Percentiles rank a stretch among this genome's conserved stretches.
Conservation (phyloP, 495 filamentous ascomycete species). For the Diplogelasinospora grovesii region DNA sequence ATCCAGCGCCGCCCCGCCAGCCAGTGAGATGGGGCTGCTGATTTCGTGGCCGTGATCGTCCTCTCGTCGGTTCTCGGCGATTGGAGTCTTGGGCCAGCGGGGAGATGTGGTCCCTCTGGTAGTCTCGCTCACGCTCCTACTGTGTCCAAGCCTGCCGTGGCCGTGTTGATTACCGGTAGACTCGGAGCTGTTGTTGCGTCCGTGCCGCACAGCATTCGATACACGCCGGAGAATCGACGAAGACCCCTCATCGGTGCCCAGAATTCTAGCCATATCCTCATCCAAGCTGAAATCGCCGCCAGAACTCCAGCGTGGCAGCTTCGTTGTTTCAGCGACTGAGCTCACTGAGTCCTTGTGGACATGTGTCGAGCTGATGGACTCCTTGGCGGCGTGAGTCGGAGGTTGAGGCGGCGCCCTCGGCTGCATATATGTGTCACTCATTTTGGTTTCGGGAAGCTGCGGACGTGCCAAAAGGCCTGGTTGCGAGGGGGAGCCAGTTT, state of each 20-base stretch:
- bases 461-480: slow-evolving; percentile 16
- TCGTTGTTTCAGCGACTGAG: slow-evolving; percentile 36
- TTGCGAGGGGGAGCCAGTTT: background rate
- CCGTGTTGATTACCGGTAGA: slow-evolving; percentile 35
- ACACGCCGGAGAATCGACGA: slow-evolving; percentile 78
- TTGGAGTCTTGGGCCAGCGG: slow-evolving; percentile 67
- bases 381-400: slow-evolving; percentile 48
- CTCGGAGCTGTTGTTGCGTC: slow-evolving; percentile 71
- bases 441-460: slow-evolving; percentile 33
- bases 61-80: slow-evolving; percentile 53
- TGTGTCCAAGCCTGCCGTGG: slow-evolving; percentile 33
- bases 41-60: slow-evolving; percentile 52
- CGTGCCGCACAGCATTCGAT: slow-evolving; percentile 88
- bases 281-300: slow-evolving; percentile 82
- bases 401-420: slow-evolving; percentile 56
- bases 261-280: slow-evolving; percentile 79
- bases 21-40: slow-evolving; percentile 62
- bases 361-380: too few relatives aligned
- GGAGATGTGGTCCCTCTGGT: slow-evolving; percentile 49
- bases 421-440: slow-evolving; percentile 54
- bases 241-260: slow-evolving; percentile 60
- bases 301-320: slow-evolving; percentile 63
- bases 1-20: slow-evolving; percentile 51
- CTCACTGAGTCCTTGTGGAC: slow-evolving; percentile 51
- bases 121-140: slow-evolving; percentile 51